These are phyloP conservation scores for Vaccinium corymbosum DNA, from an alignment of 148 eudicot genomes.

Conservation along the genomic window DNA sequence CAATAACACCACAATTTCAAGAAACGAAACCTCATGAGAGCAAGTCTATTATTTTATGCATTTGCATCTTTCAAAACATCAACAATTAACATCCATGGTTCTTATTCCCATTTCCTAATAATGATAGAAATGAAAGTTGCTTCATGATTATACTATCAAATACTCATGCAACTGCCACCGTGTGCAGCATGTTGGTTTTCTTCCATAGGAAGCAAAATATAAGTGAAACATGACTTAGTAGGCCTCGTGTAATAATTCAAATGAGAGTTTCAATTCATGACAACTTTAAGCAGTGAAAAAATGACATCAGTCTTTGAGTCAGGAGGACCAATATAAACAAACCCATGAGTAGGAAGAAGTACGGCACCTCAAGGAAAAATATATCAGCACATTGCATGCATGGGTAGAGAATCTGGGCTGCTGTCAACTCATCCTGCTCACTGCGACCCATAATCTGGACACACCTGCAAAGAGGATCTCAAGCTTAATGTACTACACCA, in stretches of 20 bases:
- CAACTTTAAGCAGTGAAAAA: neutral
- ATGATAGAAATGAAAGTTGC: neutral
- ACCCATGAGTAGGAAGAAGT: neutral
- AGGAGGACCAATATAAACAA: neutral
- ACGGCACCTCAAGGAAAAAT: constrained; percentile 74
- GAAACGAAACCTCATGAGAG: neutral
- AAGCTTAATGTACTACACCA: constrained; percentile 1
- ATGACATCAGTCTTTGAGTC: neutral
- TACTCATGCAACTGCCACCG: neutral
- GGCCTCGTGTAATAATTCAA: neutral
- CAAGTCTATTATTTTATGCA: neutral
- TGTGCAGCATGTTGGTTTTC: too few relatives aligned
- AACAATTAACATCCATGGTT: neutral
- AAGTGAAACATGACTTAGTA: neutral
- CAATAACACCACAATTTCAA: neutral
- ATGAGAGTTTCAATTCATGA: neutral
- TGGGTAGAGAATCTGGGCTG: constrained; percentile 81
- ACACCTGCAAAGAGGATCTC: constrained; percentile 43
- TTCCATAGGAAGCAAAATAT: neutral
- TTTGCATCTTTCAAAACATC: neutral
- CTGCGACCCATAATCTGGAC: constrained; percentile 86
- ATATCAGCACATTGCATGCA: constrained; percentile 99
- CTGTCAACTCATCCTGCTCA: constrained; percentile 76
- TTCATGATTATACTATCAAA: neutral
- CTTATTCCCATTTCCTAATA: neutral